Percentiles rank a stretch among this genome's conserved stretches.
These are phyloP conservation scores for Wallacemonas sp. DNA, from an alignment of 208 protist species.

Conservation along the genomic window DNA sequence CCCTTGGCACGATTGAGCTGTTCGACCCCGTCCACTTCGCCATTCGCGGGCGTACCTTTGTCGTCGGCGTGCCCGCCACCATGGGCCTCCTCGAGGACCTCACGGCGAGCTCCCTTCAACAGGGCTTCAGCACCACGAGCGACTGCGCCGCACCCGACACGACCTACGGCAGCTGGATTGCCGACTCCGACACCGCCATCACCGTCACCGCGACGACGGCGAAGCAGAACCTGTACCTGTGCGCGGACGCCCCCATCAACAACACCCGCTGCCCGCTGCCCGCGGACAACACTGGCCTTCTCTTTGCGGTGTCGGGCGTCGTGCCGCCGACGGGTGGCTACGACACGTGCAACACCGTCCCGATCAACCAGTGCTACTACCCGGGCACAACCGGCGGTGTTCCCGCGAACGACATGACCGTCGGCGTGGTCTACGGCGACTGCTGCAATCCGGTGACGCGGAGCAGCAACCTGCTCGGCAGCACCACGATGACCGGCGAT, in stretches of 20 bases:
- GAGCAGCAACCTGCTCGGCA: conserved; percentile 29
- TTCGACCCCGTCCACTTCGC: conserved; percentile 44
- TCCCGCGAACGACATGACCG: conserved; percentile 15
- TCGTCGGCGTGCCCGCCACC: conserved; percentile 45
- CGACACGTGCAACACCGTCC: conserved; percentile 31
- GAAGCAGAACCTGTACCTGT: conserved; percentile 41
- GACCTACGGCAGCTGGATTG: conserved; percentile 46
- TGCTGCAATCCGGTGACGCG: conserved; percentile 50
- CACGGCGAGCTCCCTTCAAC: conserved; percentile 26
- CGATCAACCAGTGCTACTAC: conserved; percentile 33
- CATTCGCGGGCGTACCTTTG: conserved; percentile 44
- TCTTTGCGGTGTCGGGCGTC: conserved; percentile 30
- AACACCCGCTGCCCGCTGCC: conserved; percentile 43
- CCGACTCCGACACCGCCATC: conserved; percentile 30
- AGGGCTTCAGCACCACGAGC: conserved; percentile 51
- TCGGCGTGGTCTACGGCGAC: conserved; percentile 50
- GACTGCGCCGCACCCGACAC: conserved; percentile 33
- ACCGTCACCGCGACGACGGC: conserved; percentile 35
- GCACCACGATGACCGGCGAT: conserved; percentile 19
- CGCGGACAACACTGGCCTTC: conserved; percentile 6
- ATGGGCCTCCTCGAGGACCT: conserved; percentile 58
- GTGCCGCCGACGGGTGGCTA: conserved; percentile 34
- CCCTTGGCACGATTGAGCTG: conserved; percentile 43
- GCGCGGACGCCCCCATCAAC: conserved; percentile 57
- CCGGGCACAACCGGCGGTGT: conserved; percentile 27